Evolutionary conservation across 148 eudicot genomes (phyloP).

Genomic region (Oxyria digyna): DNA sequence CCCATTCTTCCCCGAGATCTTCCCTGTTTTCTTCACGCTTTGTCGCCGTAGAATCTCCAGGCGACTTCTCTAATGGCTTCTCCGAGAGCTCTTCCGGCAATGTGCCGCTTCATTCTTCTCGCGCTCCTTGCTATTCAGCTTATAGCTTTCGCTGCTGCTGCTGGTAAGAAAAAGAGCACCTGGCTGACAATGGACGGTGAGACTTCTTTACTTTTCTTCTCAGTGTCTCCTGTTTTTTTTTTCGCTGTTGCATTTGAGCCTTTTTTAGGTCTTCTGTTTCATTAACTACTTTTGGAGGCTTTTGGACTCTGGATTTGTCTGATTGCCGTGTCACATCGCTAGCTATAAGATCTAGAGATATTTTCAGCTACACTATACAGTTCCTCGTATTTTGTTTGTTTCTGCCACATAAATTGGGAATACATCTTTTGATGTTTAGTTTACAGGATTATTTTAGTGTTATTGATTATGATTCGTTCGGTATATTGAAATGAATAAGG

Average conservation of each 20-base stretch:
- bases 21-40: not conserved
- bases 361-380: not conserved
- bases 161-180: conserved; percentile 2
- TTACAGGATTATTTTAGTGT: not conserved
- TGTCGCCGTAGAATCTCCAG: conserved; percentile 1
- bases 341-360: not conserved
- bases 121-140: not conserved
- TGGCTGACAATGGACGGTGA: conserved; percentile 22
- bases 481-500: not conserved
- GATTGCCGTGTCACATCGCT: not conserved
- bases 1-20: not conserved
- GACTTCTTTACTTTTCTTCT: not conserved
- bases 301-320: not conserved
- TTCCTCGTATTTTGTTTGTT: not conserved
- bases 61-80: not conserved
- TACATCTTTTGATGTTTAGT: not conserved
- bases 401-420: not conserved
- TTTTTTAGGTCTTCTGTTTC: not conserved
- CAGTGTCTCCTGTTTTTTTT: not conserved
- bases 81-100: not conserved
- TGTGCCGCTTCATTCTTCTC: conserved; percentile 5
- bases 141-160: not conserved
- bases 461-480: not conserved
- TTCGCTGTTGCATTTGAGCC: not conserved
- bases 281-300: not conserved